Evolutionary conservation across 768 basidiomycete species (phyloP).

Genomic region (Clitopilus hobsonii): DNA sequence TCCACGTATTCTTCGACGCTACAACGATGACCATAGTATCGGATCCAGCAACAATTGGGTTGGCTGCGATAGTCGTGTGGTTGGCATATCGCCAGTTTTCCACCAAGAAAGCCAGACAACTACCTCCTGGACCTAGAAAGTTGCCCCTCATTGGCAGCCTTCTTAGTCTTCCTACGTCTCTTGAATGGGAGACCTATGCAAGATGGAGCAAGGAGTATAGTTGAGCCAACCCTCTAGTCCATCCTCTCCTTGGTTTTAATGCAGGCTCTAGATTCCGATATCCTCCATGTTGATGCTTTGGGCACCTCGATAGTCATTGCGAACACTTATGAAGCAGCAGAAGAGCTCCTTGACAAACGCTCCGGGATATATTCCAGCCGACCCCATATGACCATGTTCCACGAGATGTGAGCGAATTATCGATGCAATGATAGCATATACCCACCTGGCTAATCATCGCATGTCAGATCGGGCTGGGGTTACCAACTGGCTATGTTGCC

Average conservation of each 20-base stretch:
- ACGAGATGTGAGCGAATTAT: background rate
- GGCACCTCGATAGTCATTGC: constrained; percentile 7
- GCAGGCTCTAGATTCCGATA: constrained; percentile 3
- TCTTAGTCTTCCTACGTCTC: constrained; percentile 18
- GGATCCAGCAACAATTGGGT: background rate
- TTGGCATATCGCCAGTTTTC: background rate
- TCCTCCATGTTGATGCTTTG: background rate
- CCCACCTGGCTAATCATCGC: too few relatives aligned
- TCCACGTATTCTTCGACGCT: too few relatives aligned
- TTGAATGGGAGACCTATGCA: background rate
- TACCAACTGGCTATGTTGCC: constrained; percentile 13
- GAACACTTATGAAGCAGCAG: constrained; percentile 11
- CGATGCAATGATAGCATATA: too few relatives aligned
- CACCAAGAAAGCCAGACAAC: background rate
- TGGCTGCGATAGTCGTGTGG: background rate
- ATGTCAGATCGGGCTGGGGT: constrained; percentile 14
- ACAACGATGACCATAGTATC: background rate
- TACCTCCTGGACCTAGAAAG: constrained; percentile 33
- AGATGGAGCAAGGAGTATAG: background rate
- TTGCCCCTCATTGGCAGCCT: constrained; percentile 35
- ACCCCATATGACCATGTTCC: background rate
- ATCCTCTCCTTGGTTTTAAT: background rate
- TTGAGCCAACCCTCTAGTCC: constrained; percentile 4
- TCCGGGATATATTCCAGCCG: constrained; percentile 13
- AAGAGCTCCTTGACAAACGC: constrained; percentile 15